These are phyloP conservation scores for Verticillium alfalfae DNA, from an alignment of 2,329 filamentous ascomycete genomes.

Conservation along the genomic window DNA sequence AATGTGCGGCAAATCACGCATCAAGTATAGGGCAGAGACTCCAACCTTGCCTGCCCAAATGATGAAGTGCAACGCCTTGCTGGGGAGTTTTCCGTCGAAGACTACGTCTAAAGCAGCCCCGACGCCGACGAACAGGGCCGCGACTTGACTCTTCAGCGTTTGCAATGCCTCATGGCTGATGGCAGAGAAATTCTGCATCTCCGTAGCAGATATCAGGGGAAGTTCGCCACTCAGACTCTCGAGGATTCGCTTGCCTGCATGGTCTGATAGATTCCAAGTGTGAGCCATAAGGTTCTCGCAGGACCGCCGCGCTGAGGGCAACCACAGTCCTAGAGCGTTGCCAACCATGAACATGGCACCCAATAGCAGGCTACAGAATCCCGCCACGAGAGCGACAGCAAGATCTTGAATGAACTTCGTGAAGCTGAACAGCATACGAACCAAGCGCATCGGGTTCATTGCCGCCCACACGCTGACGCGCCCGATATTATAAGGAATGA, in stretches of 20 bases:
- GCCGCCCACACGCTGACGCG: slow-evolving; percentile 76
- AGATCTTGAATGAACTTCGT: slow-evolving; percentile 79
- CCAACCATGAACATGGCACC: slow-evolving; percentile 7
- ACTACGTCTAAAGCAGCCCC: slow-evolving; percentile 35
- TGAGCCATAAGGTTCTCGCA: slow-evolving; percentile 11
- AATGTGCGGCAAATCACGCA: slow-evolving; percentile 24
- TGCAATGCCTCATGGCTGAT: slow-evolving; percentile 67
- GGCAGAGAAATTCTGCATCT: slow-evolving; percentile 72
- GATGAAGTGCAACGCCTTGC: slow-evolving; percentile 18
- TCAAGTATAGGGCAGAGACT: slow-evolving; percentile 13
- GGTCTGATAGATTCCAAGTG: slow-evolving; percentile 35
- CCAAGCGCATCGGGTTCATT: slow-evolving; percentile 72
- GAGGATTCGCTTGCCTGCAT: slow-evolving; percentile 40
- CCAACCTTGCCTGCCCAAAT: slow-evolving; percentile 13
- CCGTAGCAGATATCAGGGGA: slow-evolving; percentile 45
- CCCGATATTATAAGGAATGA: slow-evolving; percentile 87
- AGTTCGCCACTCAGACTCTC: slow-evolving; percentile 45
- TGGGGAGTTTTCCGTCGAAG: slow-evolving; percentile 33
- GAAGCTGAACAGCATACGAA: slow-evolving; percentile 65
- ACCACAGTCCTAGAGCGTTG: slow-evolving; percentile 9
- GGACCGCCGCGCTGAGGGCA: slow-evolving; percentile 2
- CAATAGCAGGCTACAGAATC: slow-evolving; percentile 4
- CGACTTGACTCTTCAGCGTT: slow-evolving; percentile 50
- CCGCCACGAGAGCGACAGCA: slow-evolving; percentile 55
- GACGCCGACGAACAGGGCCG: slow-evolving; percentile 29